Percentiles rank a stretch among this genome's conserved stretches.
phyloP scores from a whole-genome alignment of 495 filamentous ascomycete species.

The Xylaria sp. region DNA sequence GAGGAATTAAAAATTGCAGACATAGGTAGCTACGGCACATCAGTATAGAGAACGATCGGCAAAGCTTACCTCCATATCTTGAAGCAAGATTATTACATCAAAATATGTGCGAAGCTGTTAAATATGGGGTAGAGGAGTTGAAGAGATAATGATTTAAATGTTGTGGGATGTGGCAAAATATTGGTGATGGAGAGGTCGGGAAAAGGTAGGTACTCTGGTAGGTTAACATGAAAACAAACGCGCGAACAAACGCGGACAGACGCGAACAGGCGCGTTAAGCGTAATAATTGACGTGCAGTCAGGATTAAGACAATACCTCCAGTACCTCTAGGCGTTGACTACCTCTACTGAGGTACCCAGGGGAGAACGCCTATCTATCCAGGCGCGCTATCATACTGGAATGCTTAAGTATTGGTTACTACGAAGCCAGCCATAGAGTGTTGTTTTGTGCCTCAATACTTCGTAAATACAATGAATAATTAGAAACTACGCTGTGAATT shows the following conservation, averaged over 20 bases:
- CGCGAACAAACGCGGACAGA: background rate
- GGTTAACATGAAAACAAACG: background rate
- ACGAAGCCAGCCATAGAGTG: no score
- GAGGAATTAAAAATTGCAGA: background rate
- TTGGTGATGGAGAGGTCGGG: background rate
- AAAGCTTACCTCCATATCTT: background rate
- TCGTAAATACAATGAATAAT: background rate
- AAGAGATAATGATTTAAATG: background rate
- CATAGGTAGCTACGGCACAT: background rate
- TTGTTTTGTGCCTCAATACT: no score
- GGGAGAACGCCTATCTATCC: background rate
- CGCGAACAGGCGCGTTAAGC: background rate
- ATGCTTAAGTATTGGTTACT: background rate
- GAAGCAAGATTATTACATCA: background rate
- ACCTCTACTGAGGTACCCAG: background rate
- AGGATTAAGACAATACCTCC: background rate
- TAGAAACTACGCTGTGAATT: background rate
- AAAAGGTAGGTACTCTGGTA: background rate
- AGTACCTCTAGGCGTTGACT: background rate
- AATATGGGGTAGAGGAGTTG: background rate
- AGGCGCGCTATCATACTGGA: background rate
- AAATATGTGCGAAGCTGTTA: background rate
- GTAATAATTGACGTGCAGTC: background rate
- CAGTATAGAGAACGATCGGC: background rate
- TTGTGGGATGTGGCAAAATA: background rate